Percentiles rank a stretch among this genome's conserved stretches.
Evolutionary conservation across 2,329 filamentous ascomycete species (phyloP).

Genomic region (Graphilbum fragrans): DNA sequence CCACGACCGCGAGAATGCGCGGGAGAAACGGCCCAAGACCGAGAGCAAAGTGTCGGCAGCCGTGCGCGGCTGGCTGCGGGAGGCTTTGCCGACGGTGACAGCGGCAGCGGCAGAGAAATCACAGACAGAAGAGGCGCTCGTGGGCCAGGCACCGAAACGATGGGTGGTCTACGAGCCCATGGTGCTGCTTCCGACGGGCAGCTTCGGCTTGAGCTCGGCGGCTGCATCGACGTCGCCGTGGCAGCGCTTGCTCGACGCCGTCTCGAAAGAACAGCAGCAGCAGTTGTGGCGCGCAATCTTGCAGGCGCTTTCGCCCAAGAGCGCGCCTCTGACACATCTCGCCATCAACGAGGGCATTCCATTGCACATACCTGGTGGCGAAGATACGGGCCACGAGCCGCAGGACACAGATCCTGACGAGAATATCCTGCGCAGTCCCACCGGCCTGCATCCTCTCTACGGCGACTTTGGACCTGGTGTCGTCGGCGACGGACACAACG

Average conservation of each 20-base stretch:
- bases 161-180: constrained; percentile 51
- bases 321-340: constrained; percentile 37
- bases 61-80: constrained; percentile 21
- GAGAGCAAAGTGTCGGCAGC: constrained; percentile 23
- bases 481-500: neutral
- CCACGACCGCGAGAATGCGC: neutral
- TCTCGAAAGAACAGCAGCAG: constrained; percentile 13
- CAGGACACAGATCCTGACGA: constrained; percentile 20
- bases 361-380: constrained; percentile 12
- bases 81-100: neutral
- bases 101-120: neutral
- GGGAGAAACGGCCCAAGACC: constrained; percentile 15
- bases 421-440: constrained; percentile 66
- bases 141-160: constrained; percentile 36
- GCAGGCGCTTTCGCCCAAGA: constrained; percentile 25
- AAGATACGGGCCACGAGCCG: constrained; percentile 13
- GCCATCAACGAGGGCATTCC: constrained; percentile 53
- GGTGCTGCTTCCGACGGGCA: constrained; percentile 46
- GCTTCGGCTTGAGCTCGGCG: constrained; percentile 27
- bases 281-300: constrained; percentile 39
- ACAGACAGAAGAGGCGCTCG: constrained; percentile 13
- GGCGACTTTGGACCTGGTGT: constrained; percentile 57
- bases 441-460: constrained; percentile 54
- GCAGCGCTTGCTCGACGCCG: constrained; percentile 20
- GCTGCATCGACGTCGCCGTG: constrained; percentile 19